phyloP scores from a whole-genome alignment of 2,329 filamentous ascomycete species.

The Furcasterigmium furcatum region DNA sequence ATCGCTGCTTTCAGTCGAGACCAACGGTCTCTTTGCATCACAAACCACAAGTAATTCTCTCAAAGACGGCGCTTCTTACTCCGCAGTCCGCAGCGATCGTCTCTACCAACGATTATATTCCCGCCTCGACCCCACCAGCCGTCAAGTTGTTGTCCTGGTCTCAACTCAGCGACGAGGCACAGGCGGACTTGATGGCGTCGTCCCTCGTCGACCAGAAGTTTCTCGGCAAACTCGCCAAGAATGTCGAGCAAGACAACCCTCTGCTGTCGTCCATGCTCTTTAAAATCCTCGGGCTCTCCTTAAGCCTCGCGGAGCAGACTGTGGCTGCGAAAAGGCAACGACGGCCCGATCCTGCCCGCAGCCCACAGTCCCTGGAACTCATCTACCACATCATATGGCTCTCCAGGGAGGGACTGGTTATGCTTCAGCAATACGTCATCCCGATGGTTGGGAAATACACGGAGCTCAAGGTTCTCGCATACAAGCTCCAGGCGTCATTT shows the following conservation, averaged over 20 bases:
- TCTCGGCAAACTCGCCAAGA: constrained; percentile 81
- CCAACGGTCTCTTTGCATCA: no score
- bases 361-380: constrained; percentile 76
- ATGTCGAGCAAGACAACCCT: constrained; percentile 73
- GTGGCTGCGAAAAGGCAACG: constrained; percentile 80
- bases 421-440: constrained; percentile 83
- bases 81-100: no score
- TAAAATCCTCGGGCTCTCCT: constrained; percentile 86
- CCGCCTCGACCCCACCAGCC: no score
- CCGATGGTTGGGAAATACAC: constrained; percentile 76
- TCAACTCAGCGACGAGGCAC: no score
- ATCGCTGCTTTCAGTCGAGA: not conserved
- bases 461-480: constrained; percentile 84
- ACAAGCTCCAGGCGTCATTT: constrained; percentile 90
- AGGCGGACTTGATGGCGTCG: constrained; percentile 71
- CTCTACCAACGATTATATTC: no score
- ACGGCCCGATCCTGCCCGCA: constrained; percentile 72
- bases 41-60: no score
- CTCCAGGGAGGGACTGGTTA: constrained; percentile 82
- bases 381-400: constrained; percentile 94
- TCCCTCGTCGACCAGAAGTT: constrained; percentile 98
- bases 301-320: constrained; percentile 81
- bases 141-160: no score
- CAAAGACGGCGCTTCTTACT: no score
- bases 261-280: constrained; percentile 80